Conservation (phyloP, 352 stramenopile genomes). For the Globisporangium solare region DNA sequence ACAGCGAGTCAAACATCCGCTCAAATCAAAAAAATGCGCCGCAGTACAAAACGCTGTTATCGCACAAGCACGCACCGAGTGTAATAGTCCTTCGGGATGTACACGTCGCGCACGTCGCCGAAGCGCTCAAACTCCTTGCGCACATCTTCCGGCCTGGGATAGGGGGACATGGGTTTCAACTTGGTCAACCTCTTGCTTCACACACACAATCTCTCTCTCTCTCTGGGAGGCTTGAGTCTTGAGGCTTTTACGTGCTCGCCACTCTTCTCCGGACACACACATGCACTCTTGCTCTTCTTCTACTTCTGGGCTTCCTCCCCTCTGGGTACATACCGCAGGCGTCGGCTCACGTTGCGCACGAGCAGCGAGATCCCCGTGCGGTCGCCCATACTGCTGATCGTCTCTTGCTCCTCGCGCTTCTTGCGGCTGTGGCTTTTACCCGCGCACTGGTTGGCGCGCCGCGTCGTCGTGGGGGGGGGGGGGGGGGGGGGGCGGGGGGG, state of each 20-base stretch:
- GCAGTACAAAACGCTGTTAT: neutral
- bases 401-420: neutral
- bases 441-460: neutral
- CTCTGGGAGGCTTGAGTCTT: conserved; percentile 1
- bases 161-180: conserved; percentile 1
- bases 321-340: conserved; percentile 54
- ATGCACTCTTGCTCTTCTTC: conserved; percentile 1
- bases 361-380: conserved; percentile 89
- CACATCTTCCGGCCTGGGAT: conserved; percentile 82
- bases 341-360: conserved; percentile 91
- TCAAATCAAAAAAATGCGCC: conserved; percentile 3
- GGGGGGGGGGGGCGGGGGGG: too few relatives aligned
- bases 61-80: conserved; percentile 48
- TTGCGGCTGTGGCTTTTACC: neutral
- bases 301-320: conserved; percentile 7
- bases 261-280: conserved; percentile 4
- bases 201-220: neutral
- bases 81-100: conserved; percentile 94
- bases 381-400: conserved; percentile 22
- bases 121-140: conserved; percentile 91
- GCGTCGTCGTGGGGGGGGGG: neutral
- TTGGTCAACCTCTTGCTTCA: conserved; percentile 5
- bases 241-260: neutral
- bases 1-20: neutral
- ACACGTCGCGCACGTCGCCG: conserved; percentile 93